Base-by-base conservation (phyloP, 306 rosid genomes). In the Gleditsia sinensis region DNA sequence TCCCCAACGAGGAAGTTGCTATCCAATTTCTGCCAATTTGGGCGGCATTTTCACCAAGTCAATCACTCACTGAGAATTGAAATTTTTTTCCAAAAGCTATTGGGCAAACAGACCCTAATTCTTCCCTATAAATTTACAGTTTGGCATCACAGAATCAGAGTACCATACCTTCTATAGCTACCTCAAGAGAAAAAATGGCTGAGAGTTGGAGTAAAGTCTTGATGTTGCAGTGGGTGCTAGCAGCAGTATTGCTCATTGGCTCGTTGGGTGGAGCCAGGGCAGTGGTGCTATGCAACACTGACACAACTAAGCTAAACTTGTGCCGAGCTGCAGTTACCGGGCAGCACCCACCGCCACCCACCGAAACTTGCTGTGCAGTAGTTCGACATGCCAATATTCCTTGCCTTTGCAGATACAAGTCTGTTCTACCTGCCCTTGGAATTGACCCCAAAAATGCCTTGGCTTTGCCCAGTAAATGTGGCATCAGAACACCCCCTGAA, bases 391-490 rank as follows among this genome's bases (percentile, higher is more conserved):
- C 87, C 46, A 30, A 90, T 82, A 57, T 84, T 51, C 75, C 82
- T n/a, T 83, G 90, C 59, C 83, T 88, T 13, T 86, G 92, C 84
- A 33, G 4, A 21, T 85, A 48, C 92, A 85, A 78, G 78, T 58
- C 82, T 20, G 0, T 33, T 19, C 82, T 92, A 4, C 88, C 90
- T 14, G 30, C 77, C 0, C 0, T 84, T 10, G 91, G 92, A 39
- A 85, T 92, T 48, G 62, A 88, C 53, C 82, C 94, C 12, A 61
- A 17, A 6, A 66, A 56, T 3, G 98, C 94, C 43, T 34, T 90
- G 45, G 83, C 84, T 3, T 81, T 90, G 88, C 90, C 91, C 0
- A 8, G 43, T 17, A 84, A 77, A 59, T 92, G 96, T 78, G 91
- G 88, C 45, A 30, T 77, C 0, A 32, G 50, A 48, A 78, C 64